Base-by-base conservation (phyloP, 2,329 filamentous ascomycete genomes). In the Trichoderma sp. region DNA sequence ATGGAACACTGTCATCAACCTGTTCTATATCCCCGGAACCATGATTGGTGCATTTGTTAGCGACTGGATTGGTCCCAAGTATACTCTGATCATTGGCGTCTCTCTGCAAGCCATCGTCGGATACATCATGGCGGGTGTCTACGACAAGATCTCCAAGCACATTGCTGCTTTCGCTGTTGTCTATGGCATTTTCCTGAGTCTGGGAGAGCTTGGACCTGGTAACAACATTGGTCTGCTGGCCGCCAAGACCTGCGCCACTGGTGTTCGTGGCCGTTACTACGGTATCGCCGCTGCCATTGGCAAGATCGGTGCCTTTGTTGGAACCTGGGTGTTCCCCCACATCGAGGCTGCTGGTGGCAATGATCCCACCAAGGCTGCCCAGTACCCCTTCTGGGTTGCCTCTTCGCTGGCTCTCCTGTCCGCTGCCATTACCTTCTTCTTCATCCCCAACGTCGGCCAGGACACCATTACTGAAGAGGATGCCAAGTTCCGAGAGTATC, bases 321-420 rank as follows among this genome's bases (percentile, higher is more conserved):
- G 95, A 11, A 94, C 93, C 1, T 95, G 94, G 80, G 91, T 97
- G 14, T 95, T 97, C 81, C 92, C 93, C 0, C 90, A 95, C 76
- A 93, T 95, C 74, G 87, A 91, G 68, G 89, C 88, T 0, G 91
- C 90, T 0, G 91, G 90, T 9, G 88, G 88, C 1, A 81, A 87
- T 73, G 86, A 88, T 71, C 84, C 84, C 0, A 85, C 89, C 24
- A 88, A 90, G 24, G 87, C 88, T 6, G 94, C 94, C 1, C 95
- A 98, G 82, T 95, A 97, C 79, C 95, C 95, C 0, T 98, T 98
- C 85, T 98, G 92, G 83, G 94, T 98, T n/a, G 92, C 92, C 2
- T 93, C 92, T 53, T 87, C 90, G 29, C 84, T 98, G 74, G 97
- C 94, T 79, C 84, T 97, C n/a, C 86, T 98, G 66, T 92, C 91